These are phyloP conservation scores for Emergomyces africanus DNA, from an alignment of 2,329 filamentous ascomycete genomes.

Conservation along the genomic window DNA sequence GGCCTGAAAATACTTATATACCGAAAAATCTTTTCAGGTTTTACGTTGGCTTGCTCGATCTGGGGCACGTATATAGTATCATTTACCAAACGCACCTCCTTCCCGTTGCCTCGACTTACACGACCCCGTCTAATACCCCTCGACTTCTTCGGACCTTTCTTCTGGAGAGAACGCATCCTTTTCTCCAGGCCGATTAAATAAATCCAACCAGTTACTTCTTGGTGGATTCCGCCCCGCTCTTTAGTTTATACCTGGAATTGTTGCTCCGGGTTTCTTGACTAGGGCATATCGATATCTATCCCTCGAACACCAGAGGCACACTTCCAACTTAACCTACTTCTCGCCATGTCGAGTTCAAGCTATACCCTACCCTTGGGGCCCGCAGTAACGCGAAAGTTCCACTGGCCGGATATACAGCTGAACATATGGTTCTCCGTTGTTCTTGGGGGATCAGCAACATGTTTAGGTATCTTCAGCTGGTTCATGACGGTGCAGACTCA, in stretches of 20 bases:
- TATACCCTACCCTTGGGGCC: background rate
- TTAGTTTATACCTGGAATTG: background rate
- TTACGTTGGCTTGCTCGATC: background rate
- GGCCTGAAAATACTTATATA: conserved; percentile 3
- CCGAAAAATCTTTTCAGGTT: background rate
- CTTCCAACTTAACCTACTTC: background rate
- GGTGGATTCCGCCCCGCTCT: background rate
- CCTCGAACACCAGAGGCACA: background rate
- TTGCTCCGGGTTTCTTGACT: background rate
- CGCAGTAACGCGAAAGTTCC: conserved; percentile 34
- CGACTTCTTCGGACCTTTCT: background rate
- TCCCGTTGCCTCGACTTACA: background rate
- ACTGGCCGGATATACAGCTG: conserved; percentile 53
- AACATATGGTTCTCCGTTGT: conserved; percentile 54
- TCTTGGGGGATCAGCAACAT: conserved; percentile 43
- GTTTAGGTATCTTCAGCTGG: conserved; percentile 48
- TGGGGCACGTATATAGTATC: too few relatives aligned
- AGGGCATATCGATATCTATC: background rate
- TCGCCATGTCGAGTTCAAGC: background rate
- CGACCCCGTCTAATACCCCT: background rate
- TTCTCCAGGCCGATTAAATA: background rate
- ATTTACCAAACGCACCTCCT: background rate
- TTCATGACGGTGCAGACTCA: conserved; percentile 47
- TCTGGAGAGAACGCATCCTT: background rate
- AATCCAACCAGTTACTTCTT: background rate